Evolutionary conservation across 2,329 filamentous ascomycete genomes (phyloP).

Genomic region (Trichoderma aggressivum): DNA sequence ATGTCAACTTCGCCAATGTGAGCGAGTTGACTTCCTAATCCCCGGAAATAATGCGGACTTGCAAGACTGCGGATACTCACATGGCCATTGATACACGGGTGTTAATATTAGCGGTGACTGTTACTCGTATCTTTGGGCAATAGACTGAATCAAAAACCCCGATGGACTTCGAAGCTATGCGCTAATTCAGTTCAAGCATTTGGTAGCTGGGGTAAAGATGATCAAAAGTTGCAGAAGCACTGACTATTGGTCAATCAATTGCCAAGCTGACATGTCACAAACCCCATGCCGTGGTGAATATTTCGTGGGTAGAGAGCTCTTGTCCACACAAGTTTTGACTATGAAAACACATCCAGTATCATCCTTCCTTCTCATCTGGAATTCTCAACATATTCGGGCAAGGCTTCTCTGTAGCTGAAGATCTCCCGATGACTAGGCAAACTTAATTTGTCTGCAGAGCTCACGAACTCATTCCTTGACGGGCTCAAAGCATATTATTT

Average conservation of each 20-base stretch:
- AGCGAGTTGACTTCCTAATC: neutral
- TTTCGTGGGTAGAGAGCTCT: neutral
- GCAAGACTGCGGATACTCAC: neutral
- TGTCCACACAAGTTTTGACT: neutral
- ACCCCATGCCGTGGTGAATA: neutral
- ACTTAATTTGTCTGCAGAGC: neutral
- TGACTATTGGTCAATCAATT: neutral
- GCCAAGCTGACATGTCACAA: neutral
- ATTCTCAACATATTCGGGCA: neutral
- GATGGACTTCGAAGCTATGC: neutral
- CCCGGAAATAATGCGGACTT: neutral
- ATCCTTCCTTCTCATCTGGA: neutral
- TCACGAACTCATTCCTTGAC: neutral
- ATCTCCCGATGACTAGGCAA: constrained; percentile 4
- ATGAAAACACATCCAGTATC: neutral
- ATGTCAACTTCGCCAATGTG: neutral
- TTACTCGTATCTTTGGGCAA: neutral
- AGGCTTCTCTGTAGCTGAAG: neutral
- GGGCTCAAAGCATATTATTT: neutral
- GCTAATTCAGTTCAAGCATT: neutral
- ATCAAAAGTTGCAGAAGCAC: neutral
- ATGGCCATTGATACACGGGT: neutral
- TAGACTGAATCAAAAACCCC: neutral
- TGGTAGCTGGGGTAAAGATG: neutral
- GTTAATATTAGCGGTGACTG: neutral